Conservation (phyloP, 2,329 filamentous ascomycete species). For the Aspergillus aculeatus region DNA sequence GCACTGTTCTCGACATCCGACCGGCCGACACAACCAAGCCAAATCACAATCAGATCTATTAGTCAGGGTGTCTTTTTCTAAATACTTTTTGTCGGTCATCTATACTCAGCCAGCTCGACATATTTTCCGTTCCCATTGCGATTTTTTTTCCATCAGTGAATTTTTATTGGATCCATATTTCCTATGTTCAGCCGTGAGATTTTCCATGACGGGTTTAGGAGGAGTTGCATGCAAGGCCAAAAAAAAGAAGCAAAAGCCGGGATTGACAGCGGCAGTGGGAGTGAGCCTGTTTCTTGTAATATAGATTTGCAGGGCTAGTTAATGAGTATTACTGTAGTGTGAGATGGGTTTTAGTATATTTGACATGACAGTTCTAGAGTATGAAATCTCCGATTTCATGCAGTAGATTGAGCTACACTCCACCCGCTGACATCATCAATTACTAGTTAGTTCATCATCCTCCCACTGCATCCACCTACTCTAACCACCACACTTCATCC, state of each 20-base stretch:
- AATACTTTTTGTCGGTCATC: background rate
- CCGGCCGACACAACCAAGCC: background rate
- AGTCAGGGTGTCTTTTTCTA: background rate
- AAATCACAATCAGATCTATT: background rate
- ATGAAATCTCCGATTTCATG: background rate
- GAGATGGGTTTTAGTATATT: background rate
- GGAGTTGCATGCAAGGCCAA: background rate
- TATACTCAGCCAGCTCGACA: constrained; percentile 2
- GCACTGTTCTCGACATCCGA: background rate
- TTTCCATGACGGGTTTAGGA: constrained; percentile 11
- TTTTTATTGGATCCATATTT: constrained; percentile 27
- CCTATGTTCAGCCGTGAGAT: constrained; percentile 21
- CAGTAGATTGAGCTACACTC: background rate
- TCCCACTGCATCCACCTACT: background rate
- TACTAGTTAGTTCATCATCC: background rate
- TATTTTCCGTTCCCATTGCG: constrained; percentile 21
- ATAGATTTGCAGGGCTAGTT: constrained; percentile 16
- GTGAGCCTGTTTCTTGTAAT: constrained; percentile 17
- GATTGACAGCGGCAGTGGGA: background rate
- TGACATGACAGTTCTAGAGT: background rate
- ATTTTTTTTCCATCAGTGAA: constrained; percentile 18
- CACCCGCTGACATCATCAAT: constrained; percentile 31
- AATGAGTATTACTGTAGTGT: constrained; percentile 6
- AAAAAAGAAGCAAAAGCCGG: background rate
- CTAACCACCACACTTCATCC: background rate